These are phyloP conservation scores for Aureobasidium sp. DNA, from an alignment of 2,329 filamentous ascomycete genomes.

Conservation along the genomic window DNA sequence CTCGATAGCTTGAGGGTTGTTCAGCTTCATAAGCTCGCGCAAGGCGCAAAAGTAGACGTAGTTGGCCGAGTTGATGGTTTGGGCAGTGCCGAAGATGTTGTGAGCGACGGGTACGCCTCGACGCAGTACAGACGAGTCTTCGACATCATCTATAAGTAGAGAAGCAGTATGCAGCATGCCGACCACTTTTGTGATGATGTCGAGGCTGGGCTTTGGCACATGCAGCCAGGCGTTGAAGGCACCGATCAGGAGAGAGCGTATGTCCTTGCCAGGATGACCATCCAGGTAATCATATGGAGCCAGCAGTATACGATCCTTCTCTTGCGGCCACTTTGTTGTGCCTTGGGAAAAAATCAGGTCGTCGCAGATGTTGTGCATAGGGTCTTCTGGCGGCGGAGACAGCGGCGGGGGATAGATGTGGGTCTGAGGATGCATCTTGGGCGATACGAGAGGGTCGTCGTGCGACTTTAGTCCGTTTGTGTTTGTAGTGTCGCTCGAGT, in stretches of 20 bases:
- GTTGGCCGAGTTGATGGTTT: conserved; percentile 86
- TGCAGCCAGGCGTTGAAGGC: conserved; percentile 76
- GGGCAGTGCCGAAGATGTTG: conserved; percentile 73
- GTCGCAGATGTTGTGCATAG: conserved; percentile 16
- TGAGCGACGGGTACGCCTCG: conserved; percentile 76
- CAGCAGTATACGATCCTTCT: conserved; percentile 69
- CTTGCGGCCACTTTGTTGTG: conserved; percentile 51
- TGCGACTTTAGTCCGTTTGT: conserved; percentile 5
- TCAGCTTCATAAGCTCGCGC: conserved; percentile 62
- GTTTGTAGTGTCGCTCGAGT: conserved; percentile 9
- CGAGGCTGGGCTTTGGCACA: conserved; percentile 60
- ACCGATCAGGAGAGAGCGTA: conserved; percentile 68
- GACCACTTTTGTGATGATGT: conserved; percentile 68
- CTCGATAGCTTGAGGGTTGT: conserved; percentile 56
- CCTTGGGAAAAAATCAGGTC: conserved; percentile 32
- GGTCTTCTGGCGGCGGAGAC: conserved; percentile 4
- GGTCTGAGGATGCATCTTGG: conserved; percentile 2
- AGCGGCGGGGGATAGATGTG: conserved; percentile 1
- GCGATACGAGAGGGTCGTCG: background rate
- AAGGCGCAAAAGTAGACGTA: conserved; percentile 80
- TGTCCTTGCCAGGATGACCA: conserved; percentile 74
- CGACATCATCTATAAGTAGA: conserved; percentile 78
- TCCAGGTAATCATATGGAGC: conserved; percentile 76
- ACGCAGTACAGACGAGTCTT: conserved; percentile 69
- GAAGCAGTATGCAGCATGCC: conserved; percentile 82